Base-by-base conservation (phyloP, 2,329 filamentous ascomycete genomes). In the Talaromyces sp. region DNA sequence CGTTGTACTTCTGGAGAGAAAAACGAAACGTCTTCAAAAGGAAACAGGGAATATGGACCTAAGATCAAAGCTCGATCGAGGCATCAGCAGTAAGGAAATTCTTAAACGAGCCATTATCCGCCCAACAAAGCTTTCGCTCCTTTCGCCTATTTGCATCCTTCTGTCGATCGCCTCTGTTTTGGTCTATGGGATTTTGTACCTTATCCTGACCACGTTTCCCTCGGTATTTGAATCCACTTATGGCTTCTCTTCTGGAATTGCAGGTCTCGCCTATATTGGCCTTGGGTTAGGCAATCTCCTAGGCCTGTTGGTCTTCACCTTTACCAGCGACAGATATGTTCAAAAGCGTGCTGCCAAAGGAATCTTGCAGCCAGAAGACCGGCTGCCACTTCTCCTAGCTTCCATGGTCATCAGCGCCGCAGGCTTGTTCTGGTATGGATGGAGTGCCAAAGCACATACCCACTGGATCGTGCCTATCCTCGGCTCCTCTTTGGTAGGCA, bases 381-480 rank as follows among this genome's bases (percentile, higher is more conserved):
- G 62, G 7, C 53, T 64, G 10, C 55, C 61, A n/a, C 50, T 64
- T 11, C 52, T 62, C 31, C 46, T 64, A 11, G 27, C 21, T 3
- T 56, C 62, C n/a, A 52, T 32, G 3, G 50, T 61, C 1, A 17
- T 60, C 4, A 58, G 62, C 19, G 58, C 46, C 3, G 46, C 51
- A 5, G 62, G 82, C 10, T 72, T 85, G 0, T 77, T 83, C 61
- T 77, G 79, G 71, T 84, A 83, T 64, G 82, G 81, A 55, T 85
- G 82, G 80, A 73, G 76, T 6, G 81, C 82, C 0, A 70, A 84
- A 60, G 69, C 75, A 32, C 67, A 72, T 4, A 70, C 76, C 1
- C 81, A 83, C 65, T 85, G 81, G 80, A 80, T 85, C 41, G 73
- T 84, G 11, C 82, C 82, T 0, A 83, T 85, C 63, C 73, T 85